Conservation (phyloP, 1,139 yeast genomes). For the Nakaseomyces nivariensis region DNA sequence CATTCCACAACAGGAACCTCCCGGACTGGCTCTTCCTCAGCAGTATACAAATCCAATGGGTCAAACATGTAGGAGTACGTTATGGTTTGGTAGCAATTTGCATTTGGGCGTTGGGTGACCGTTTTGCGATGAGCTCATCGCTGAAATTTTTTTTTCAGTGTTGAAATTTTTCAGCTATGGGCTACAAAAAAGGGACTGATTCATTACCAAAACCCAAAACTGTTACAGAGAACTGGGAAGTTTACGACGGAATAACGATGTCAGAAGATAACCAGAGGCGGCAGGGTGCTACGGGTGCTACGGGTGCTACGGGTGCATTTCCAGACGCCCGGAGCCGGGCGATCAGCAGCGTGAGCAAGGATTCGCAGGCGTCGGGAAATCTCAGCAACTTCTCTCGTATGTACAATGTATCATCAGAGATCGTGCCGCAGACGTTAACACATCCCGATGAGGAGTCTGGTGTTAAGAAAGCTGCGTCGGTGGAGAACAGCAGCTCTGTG, state of each 20-base stretch:
- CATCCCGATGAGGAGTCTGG: conserved; percentile 7
- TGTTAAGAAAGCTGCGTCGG: conserved; percentile 5
- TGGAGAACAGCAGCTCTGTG: conserved; percentile 8
- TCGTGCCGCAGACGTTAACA: conserved; percentile 16
- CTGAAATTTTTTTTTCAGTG: not conserved
- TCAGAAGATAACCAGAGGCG: not conserved
- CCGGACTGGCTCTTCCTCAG: conserved; percentile 6
- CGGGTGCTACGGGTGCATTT: not conserved
- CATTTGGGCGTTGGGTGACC: not conserved
- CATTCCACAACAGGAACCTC: not conserved
- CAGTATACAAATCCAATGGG: conserved; percentile 30
- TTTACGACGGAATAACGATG: not conserved
- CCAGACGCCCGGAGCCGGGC: not conserved
- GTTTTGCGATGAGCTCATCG: conserved; percentile 2
- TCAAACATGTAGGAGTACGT: conserved; percentile 24
- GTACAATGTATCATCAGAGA: conserved; percentile 16
- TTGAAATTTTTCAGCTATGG: not conserved
- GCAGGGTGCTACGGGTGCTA: not conserved
- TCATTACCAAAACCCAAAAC: too few relatives aligned
- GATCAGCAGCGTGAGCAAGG: not conserved
- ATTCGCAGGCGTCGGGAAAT: not conserved
- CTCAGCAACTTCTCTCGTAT: conserved; percentile 7
- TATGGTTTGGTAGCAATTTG: not conserved
- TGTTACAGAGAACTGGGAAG: too few relatives aligned
- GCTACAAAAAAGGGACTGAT: too few relatives aligned